A percentile compares a stretch with the other conserved stretches of the same genome.
These are phyloP conservation scores for Aspergillus homomorphus DNA, from an alignment of 495 filamentous ascomycete genomes.

Conservation along the genomic window DNA sequence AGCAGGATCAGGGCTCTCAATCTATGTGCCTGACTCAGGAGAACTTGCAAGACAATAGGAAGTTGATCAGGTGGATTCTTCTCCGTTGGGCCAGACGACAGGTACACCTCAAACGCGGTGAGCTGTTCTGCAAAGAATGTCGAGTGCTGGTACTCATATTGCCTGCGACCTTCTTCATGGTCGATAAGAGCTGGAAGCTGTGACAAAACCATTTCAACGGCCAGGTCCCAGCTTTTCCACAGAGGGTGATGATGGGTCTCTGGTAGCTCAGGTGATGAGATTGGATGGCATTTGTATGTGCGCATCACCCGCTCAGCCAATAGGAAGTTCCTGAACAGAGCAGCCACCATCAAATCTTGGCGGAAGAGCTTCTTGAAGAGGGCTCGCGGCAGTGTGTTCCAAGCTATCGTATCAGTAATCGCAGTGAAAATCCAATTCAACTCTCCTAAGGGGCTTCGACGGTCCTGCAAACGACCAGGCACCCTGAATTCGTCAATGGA, in stretches of 20 bases:
- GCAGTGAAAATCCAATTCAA: slow-evolving; percentile 99
- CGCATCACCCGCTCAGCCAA: slow-evolving; percentile 94
- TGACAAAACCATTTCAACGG: slow-evolving; percentile 91
- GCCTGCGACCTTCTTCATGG: slow-evolving; percentile 65
- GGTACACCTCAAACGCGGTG: slow-evolving; percentile 95
- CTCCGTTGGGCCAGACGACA: slow-evolving; percentile 80
- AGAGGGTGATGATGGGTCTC: slow-evolving; percentile 90
- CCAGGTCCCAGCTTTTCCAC: slow-evolving; percentile 97
- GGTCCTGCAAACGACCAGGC: slow-evolving; percentile 82
- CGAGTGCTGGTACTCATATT: slow-evolving; percentile 91
- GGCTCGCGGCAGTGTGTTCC: slow-evolving; percentile 85
- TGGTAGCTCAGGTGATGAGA: slow-evolving; percentile 82
- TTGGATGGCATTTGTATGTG: slow-evolving; percentile 89
- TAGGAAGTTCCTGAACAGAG: slow-evolving; percentile 93
- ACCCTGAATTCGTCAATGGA: slow-evolving; percentile 74
- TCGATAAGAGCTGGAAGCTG: slow-evolving; percentile 82
- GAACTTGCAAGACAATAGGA: slow-evolving; percentile 91
- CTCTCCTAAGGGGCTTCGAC: slow-evolving; percentile 92
- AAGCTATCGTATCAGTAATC: slow-evolving; percentile 98
- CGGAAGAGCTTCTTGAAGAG: slow-evolving; percentile 95
- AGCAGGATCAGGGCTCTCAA: slow-evolving; percentile 90
- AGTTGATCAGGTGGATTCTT: slow-evolving; percentile 89
- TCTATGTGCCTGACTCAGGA: slow-evolving; percentile 92
- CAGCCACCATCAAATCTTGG: slow-evolving; percentile 98
- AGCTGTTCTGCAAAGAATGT: slow-evolving; percentile 96